phyloP scores from a whole-genome alignment of 2,329 filamentous ascomycete species.

The Fusarium incarnatum region DNA sequence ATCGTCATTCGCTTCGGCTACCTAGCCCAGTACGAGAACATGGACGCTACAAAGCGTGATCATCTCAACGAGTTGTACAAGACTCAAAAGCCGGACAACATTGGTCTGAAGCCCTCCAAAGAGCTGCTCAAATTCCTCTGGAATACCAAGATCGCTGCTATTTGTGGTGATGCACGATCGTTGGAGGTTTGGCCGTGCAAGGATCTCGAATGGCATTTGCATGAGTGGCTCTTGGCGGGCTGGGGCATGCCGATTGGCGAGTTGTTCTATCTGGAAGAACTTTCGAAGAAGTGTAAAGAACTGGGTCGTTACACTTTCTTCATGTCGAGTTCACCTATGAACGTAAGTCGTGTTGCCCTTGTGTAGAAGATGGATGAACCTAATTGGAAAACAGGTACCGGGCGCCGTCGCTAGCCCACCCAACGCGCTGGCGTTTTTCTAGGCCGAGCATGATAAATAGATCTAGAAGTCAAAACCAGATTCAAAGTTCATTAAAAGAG shows the following conservation, averaged over 20 bases:
- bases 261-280: constrained; percentile 49
- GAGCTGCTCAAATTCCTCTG: constrained; percentile 57
- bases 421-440: constrained; percentile 33
- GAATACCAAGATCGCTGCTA: constrained; percentile 56
- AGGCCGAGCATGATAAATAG: not conserved
- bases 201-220: constrained; percentile 37
- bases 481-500: too few relatives aligned
- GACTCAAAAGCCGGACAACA: constrained; percentile 28
- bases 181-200: constrained; percentile 55
- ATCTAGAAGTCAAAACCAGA: too few relatives aligned
- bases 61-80: constrained; percentile 30
- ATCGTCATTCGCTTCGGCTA: constrained; percentile 40
- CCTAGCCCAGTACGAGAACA: constrained; percentile 34
- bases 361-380: not conserved
- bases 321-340: constrained; percentile 59
- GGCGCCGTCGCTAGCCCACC: constrained; percentile 33
- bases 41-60: constrained; percentile 21
- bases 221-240: constrained; percentile 60
- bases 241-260: constrained; percentile 60
- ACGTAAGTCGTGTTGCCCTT: constrained; percentile 36
- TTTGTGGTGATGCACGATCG: constrained; percentile 54
- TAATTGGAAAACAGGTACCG: constrained; percentile 2
- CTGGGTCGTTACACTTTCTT: constrained; percentile 62
- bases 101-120: constrained; percentile 54
- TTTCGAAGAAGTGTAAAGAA: constrained; percentile 61